These are phyloP conservation scores for Penicillium steckii DNA, from an alignment of 495 filamentous ascomycete species.

Conservation along the genomic window DNA sequence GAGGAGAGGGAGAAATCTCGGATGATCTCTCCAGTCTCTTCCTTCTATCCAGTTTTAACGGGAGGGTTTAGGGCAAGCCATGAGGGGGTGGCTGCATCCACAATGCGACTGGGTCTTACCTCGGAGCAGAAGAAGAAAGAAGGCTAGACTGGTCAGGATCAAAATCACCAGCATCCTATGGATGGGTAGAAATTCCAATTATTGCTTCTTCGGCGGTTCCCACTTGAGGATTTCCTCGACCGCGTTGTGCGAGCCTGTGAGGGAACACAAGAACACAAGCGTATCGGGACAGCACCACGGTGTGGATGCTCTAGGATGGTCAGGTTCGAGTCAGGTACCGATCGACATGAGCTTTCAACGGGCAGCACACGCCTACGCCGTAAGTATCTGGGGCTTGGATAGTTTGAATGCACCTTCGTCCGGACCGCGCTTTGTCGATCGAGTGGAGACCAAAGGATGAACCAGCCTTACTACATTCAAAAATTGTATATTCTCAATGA, in stretches of 20 bases:
- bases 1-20: background rate
- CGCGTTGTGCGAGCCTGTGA: background rate
- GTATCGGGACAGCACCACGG: constrained; percentile 1
- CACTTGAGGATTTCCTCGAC: background rate
- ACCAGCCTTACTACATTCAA: constrained; percentile 10
- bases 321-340: constrained; percentile 25
- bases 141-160: constrained; percentile 30
- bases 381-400: background rate
- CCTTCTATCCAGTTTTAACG: constrained; percentile 1
- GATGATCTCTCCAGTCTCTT: constrained; percentile 6
- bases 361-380: background rate
- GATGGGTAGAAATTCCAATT: constrained; percentile 3
- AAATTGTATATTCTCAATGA: background rate
- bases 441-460: constrained; percentile 5
- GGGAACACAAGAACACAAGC: constrained; percentile 23
- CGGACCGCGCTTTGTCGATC: constrained; percentile 2
- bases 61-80: constrained; percentile 1
- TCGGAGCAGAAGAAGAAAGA: constrained; percentile 24
- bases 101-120: constrained; percentile 6
- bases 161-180: constrained; percentile 15
- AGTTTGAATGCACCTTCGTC: background rate
- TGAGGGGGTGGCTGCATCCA: constrained; percentile 2
- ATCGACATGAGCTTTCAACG: constrained; percentile 10
- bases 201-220: constrained; percentile 18
- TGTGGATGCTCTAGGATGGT: constrained; percentile 9